Conservation (phyloP, 2,329 filamentous ascomycete species). For the Trichoderma citrinoviride region DNA sequence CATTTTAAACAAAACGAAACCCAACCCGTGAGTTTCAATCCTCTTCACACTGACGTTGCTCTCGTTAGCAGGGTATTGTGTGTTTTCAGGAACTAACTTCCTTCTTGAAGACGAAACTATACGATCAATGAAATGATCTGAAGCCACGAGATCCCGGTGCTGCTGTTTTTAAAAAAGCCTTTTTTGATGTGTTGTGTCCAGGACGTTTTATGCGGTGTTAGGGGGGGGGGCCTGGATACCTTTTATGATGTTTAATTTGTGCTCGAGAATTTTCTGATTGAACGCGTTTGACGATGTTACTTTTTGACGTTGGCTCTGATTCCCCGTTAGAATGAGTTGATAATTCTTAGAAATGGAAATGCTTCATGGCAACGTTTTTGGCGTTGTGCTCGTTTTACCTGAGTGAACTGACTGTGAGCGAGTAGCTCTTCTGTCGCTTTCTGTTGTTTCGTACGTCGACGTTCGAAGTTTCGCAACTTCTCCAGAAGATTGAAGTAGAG, state of each 20-base stretch:
- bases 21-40: background rate
- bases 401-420: too few relatives aligned
- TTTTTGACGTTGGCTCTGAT: constrained; percentile 10
- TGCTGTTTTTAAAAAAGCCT: background rate
- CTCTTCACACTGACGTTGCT: background rate
- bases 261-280: background rate
- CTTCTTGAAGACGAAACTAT: background rate
- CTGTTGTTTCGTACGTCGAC: too few relatives aligned
- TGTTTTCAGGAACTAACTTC: background rate
- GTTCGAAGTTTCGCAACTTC: too few relatives aligned
- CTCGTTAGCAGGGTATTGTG: too few relatives aligned
- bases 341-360: constrained; percentile 10
- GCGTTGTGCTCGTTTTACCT: background rate
- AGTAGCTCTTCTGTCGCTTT: too few relatives aligned
- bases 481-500: too few relatives aligned
- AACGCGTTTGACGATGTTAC: background rate
- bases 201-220: background rate
- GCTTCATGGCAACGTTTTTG: background rate
- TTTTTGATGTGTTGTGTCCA: background rate
- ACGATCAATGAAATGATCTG: background rate
- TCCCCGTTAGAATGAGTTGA: constrained; percentile 9
- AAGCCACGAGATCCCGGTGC: background rate
- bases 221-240: background rate
- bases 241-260: constrained; percentile 14
- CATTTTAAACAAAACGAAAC: background rate